A percentile compares a stretch with the other conserved stretches of the same genome.
These are phyloP conservation scores for Coniella lustricola DNA, from an alignment of 2,329 filamentous ascomycete genomes.

Conservation along the genomic window DNA sequence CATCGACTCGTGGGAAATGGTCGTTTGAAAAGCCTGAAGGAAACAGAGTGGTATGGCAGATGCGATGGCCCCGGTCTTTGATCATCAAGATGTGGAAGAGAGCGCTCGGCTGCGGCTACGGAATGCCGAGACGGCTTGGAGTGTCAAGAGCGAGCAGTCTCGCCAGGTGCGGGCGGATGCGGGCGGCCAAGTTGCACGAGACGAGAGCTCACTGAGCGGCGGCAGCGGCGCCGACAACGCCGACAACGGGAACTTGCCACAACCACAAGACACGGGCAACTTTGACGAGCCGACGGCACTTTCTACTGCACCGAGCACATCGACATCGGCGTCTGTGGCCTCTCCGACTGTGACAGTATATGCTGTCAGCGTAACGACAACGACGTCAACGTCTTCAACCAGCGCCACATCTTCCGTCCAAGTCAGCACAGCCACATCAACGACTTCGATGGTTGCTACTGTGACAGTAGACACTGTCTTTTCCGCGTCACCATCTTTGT, in stretches of 20 bases:
- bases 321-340: not conserved
- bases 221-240: constrained; percentile 5
- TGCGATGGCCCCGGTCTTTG: constrained; percentile 14
- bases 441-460: not conserved
- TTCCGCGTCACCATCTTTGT: constrained; percentile 4
- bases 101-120: not conserved
- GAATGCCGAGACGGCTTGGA: not conserved
- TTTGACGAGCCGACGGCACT: not conserved
- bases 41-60: constrained; percentile 7
- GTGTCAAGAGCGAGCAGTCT: not conserved
- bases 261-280: not conserved
- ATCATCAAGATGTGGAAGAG: constrained; percentile 1
- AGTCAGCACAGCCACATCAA: not conserved
- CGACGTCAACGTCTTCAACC: not conserved
- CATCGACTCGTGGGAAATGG: constrained; percentile 8
- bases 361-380: constrained; percentile 15
- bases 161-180: not conserved
- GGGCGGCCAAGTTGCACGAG: not conserved
- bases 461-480: constrained; percentile 7
- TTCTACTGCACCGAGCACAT: no score
- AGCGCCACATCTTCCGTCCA: not conserved
- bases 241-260: not conserved
- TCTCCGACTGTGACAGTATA: constrained; percentile 10
- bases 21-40: constrained; percentile 10
- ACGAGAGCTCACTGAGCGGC: not conserved